Base-by-base conservation (phyloP, 139 green algal genomes). In the Tetratostichococcus sp. region DNA sequence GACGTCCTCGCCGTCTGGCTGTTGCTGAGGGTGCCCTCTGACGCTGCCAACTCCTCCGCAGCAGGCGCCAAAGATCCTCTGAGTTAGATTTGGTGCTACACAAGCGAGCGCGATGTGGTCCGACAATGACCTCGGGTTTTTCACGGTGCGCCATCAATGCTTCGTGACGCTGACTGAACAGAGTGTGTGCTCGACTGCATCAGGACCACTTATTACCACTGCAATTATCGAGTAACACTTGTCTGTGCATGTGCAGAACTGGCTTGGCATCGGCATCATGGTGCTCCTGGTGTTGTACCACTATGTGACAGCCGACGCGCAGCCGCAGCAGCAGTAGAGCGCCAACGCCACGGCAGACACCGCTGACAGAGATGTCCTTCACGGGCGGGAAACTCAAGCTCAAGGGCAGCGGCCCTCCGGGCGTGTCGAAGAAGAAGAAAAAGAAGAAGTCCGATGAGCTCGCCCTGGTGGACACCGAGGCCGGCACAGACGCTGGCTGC, bases 371-470 rank as follows among this genome's bases (percentile, higher is more conserved):
- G 26, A 92, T 91, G 82, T 83, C 81, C 6, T 97, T 96, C 42
- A 79, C 84, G 6, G 89, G 91, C 1, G 93, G 93, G 65, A 89
- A 91, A 71, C 87, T 97, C 32, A 97, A 96, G 76, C 83, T 97
- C 0, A 97, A 97, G 77, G 93, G 93, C 0, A 89, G 77, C 8
- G 76, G 85, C 11, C 26, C 77, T 1, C 66, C 90, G 11, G 76
- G 77, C 6, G 87, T 81, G 8, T 82, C 83, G 8, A 86, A 87
- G 30, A 93, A 96, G 67, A 96, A 94, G 78, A 94, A 91, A 78
- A 97, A 94, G 80, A 94, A 93, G 70, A 89, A 92, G 70, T 84
- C 39, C 39, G 39, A 85, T 35, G 57, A 78, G 25, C 35, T 73
- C 3, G 73, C 39, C 1, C 39, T 35, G 28, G 68, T 65, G 34